Evolutionary conservation across 257 asterid genomes (phyloP).

Genomic region (Ballota nigra): DNA sequence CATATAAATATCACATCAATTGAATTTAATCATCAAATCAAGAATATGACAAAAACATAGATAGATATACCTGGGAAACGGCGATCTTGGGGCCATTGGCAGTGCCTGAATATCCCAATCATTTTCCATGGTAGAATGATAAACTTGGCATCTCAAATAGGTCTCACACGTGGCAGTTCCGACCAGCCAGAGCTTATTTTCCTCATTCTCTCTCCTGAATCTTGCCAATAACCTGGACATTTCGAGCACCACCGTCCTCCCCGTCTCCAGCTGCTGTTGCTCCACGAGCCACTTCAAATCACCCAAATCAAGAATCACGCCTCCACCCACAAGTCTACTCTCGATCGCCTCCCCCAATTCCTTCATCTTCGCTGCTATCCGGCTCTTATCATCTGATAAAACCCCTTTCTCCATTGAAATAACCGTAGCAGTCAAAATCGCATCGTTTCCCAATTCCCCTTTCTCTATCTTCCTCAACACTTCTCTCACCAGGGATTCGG

Average conservation of each 20-base stretch:
- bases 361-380: slow-evolving; percentile 38
- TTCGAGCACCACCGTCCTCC: slow-evolving; percentile 52
- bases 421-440: slow-evolving; percentile 39
- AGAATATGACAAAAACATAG: no score
- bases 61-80: slow-evolving; percentile 59
- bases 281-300: slow-evolving; percentile 85
- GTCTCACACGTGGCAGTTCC: slow-evolving; percentile 95
- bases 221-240: slow-evolving; percentile 47
- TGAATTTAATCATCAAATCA: neutral
- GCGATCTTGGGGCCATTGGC: slow-evolving; percentile 66
- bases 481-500: slow-evolving; percentile 53
- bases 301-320: slow-evolving; percentile 74
- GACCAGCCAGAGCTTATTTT: slow-evolving; percentile 60
- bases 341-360: slow-evolving; percentile 52
- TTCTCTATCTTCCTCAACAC: slow-evolving; percentile 44
- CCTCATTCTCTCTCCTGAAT: slow-evolving; percentile 30
- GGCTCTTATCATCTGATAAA: slow-evolving; percentile 36
- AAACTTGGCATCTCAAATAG: slow-evolving; percentile 84
- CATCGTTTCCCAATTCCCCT: slow-evolving; percentile 41
- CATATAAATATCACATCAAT: neutral
- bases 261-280: slow-evolving; percentile 46
- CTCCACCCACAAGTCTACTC: slow-evolving; percentile 40
- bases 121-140: slow-evolving; percentile 76
- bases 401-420: slow-evolving; percentile 48
- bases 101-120: slow-evolving; percentile 91